These are phyloP conservation scores for Calophaca sinica DNA, from an alignment of 306 rosid genomes.

Conservation along the genomic window DNA sequence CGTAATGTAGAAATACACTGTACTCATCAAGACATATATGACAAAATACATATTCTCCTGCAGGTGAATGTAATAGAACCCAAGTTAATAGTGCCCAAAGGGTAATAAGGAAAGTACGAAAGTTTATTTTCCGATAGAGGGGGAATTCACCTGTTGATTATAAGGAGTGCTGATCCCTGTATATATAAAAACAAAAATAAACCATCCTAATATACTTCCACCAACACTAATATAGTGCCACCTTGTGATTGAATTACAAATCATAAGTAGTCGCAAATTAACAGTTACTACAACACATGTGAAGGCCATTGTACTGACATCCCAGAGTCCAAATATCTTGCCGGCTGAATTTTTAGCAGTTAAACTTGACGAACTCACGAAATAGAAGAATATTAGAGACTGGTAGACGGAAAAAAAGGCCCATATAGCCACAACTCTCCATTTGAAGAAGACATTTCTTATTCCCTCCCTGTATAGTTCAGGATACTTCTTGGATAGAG, in stretches of 20 bases:
- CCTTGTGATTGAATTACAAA: conserved; percentile 84
- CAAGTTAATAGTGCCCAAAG: conserved; percentile 16
- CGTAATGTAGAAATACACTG: conserved; percentile 77
- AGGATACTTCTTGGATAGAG: conserved; percentile 94
- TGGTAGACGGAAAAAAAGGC: conserved; percentile 86
- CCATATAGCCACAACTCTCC: conserved; percentile 92
- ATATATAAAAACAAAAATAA: conserved; percentile 73
- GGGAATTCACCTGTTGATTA: conserved; percentile 69
- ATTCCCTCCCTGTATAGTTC: conserved; percentile 91
- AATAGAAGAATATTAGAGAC: conserved; percentile 79
- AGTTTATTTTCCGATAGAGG: conserved; percentile 29
- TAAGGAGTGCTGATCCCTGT: conserved; percentile 67
- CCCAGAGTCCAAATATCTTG: conserved; percentile 86
- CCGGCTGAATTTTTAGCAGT: conserved; percentile 74
- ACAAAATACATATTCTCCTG: conserved; percentile 89
- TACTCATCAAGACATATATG: conserved; percentile 87
- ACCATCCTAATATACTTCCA: conserved; percentile 95
- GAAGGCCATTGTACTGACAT: conserved; percentile 95
- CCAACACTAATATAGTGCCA: conserved; percentile 93
- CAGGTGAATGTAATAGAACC: conserved; percentile 49
- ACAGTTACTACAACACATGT: conserved; percentile 90
- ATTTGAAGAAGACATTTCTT: conserved; percentile 75
- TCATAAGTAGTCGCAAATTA: conserved; percentile 81
- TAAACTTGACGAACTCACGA: conserved; percentile 61
- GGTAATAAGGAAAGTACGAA: background rate